phyloP scores from a whole-genome alignment of 805 yeast genomes.

The Saccharomycopsis olivae region DNA sequence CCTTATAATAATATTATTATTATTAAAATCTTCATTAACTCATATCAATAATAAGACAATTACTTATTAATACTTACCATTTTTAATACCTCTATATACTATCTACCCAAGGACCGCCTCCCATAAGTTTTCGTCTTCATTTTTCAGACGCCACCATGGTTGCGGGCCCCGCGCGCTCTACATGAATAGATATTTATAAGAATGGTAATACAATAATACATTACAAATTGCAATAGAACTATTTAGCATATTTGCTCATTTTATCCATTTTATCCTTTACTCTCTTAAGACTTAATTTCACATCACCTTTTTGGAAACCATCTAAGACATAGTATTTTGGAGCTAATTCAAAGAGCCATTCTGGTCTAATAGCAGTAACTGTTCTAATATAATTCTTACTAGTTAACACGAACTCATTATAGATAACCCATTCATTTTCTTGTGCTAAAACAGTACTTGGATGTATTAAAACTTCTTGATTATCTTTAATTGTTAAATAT shows the following conservation, averaged over 20 bases:
- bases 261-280: conserved; percentile 41
- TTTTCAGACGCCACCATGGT: no score
- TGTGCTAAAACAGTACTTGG: conserved; percentile 88
- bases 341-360: conserved; percentile 79
- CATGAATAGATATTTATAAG: no score
- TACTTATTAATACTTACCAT: no score
- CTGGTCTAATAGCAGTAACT: conserved; percentile 82
- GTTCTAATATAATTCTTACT: conserved; percentile 91
- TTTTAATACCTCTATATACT: no score
- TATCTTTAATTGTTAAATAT: conserved; percentile 88
- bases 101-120: no score
- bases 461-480: conserved; percentile 89
- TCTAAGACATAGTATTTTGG: conserved; percentile 57
- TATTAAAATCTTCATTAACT: no score
- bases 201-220: no score
- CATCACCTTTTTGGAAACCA: conserved; percentile 63
- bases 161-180: no score
- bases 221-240: no score
- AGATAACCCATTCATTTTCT: conserved; percentile 87
- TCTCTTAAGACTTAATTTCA: conserved; percentile 55
- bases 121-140: no score
- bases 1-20: neutral
- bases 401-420: conserved; percentile 91
- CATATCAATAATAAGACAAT: no score
- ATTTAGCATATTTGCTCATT: no score